Evolutionary conservation across 2,329 filamentous ascomycete genomes (phyloP), one percentile per base, ranked within the genome.

Genomic region (Lachnellula arida): DNA sequence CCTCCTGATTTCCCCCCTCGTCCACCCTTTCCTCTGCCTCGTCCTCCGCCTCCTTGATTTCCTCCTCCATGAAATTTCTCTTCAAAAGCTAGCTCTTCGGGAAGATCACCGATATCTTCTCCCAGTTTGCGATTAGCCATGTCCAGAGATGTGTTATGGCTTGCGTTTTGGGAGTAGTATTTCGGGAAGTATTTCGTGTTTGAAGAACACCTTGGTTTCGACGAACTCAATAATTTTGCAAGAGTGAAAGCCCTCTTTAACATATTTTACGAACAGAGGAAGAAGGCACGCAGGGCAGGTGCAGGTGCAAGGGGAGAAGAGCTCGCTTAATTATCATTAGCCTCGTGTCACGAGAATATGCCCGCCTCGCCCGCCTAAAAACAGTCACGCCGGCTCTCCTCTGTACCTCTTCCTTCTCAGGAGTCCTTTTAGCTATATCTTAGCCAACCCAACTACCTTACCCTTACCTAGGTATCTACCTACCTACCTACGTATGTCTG

Each of bases 1-100:
- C 60, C 6, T 19, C 58, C 59, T 9, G 55, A 53, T 35, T 60
- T 54, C 3, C 52, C 54, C 15, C 57, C 53, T 40, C 55, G 48
- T 14, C 51, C 56, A 22, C 58, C 28, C 43, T 51, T 43, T 17
- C 48, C 46, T 17, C 53, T 37, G 4, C 56, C 51, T 51, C 44
- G 43, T 5, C 51, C 50, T 40, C 49, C 51, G 22, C 52, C 43
- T 42, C 56, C 48, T 40, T 44, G 15, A 8, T 40, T 47, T 4
- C 56, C 51, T 15, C 47, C 40, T 7, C 22, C 52, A 42, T 56
- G 48, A 19, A 12, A 46, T 48, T 23, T 32, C 49, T 40, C 53
- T 39, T 35, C 47, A 22, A 51, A 35, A 14, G 49, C 57, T 22
- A 56, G 22, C 7, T 51, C 53, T 48, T 55, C 44, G 7, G 56